Evolutionary conservation across 2,329 filamentous ascomycete genomes (phyloP), one percentile per base, ranked within the genome.

Genomic region (Fusarium euwallaceae): DNA sequence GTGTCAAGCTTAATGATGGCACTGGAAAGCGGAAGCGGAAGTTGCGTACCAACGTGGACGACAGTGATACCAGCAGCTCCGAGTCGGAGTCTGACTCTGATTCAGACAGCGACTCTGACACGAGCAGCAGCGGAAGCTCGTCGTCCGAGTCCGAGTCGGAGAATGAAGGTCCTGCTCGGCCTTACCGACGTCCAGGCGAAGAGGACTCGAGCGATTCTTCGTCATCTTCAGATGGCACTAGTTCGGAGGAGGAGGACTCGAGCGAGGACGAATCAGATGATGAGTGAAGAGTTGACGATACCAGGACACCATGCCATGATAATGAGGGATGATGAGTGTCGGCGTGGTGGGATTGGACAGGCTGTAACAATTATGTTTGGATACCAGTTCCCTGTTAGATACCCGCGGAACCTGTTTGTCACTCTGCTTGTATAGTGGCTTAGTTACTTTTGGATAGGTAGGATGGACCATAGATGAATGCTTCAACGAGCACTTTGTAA

Each of bases 11-110:
- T 67, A 87, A 86, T 66, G 87, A 89, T 41, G 85, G 83, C 10
- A 81, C 85, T 34, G 82, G 84, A 63, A 90, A 88, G 82, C 84
- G 87, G 64, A 83, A 84, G 69, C 82, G 88, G 68, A 92, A 92
- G 80, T 81, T 85, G 63, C 85, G 89, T n/a, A 84, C 84, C 12
- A 84, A 83, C 62, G 79, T 84, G 20, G 85, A 87, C 32, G 85
- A 86, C 67, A 84, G 73, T 62, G 77, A 78, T 29, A 81, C 84
- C 73, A 84, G 82, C 81, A 83, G 81, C 53, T 82, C 80, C 6
- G 82, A 81, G 48, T 82, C 80, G 0, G 78, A 70, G 51, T 75
- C 71, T 2, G 83, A 83, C 6, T 80, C 80, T 6, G 83, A 83
- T 7, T 82, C 82, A 4, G 82, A 82, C 10, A 76, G 73, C 29